A percentile compares a stretch with the other conserved stretches of the same genome.
These are phyloP conservation scores for Exophiala calicioides DNA, from an alignment of 2,329 filamentous ascomycete genomes.

Conservation along the genomic window DNA sequence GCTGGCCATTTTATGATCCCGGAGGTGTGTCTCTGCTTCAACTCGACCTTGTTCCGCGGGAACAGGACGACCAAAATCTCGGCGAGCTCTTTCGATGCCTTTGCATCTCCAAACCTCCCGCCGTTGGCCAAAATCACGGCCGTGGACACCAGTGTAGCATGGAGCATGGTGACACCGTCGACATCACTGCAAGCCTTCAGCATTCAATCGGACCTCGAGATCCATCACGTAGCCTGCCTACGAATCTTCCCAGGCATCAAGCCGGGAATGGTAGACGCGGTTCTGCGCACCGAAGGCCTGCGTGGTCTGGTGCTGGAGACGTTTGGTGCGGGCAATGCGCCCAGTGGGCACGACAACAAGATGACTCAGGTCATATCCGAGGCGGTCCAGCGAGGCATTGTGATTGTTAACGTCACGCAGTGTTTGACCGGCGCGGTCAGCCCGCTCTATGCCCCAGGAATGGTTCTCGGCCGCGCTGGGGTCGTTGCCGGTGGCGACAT, in stretches of 20 bases:
- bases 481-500: slow-evolving; percentile 71
- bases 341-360: slow-evolving; percentile 75
- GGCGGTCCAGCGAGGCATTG: slow-evolving; percentile 76
- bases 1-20: slow-evolving; percentile 91
- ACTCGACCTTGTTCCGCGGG: slow-evolving; percentile 84
- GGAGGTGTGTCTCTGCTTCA: slow-evolving; percentile 92
- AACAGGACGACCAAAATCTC: slow-evolving; percentile 88
- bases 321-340: slow-evolving; percentile 90
- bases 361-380: slow-evolving; percentile 75
- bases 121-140: slow-evolving; percentile 81
- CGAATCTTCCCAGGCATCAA: slow-evolving; percentile 91
- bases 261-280: slow-evolving; percentile 87
- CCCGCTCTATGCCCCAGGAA: slow-evolving; percentile 74
- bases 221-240: slow-evolving; percentile 83
- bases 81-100: slow-evolving; percentile 81
- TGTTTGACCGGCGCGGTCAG: slow-evolving; percentile 74
- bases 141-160: slow-evolving; percentile 76
- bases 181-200: slow-evolving; percentile 72
- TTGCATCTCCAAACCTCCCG: slow-evolving; percentile 81
- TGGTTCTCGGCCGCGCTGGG: slow-evolving; percentile 76
- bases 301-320: slow-evolving; percentile 85
- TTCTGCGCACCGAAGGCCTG: slow-evolving; percentile 73
- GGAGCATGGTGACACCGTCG: slow-evolving; percentile 74
- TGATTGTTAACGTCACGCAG: slow-evolving; percentile 90
- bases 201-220: slow-evolving; percentile 75